Evolutionary conservation across 2,329 filamentous ascomycete species (phyloP).

Genomic region (Sclerotinia borealis): DNA sequence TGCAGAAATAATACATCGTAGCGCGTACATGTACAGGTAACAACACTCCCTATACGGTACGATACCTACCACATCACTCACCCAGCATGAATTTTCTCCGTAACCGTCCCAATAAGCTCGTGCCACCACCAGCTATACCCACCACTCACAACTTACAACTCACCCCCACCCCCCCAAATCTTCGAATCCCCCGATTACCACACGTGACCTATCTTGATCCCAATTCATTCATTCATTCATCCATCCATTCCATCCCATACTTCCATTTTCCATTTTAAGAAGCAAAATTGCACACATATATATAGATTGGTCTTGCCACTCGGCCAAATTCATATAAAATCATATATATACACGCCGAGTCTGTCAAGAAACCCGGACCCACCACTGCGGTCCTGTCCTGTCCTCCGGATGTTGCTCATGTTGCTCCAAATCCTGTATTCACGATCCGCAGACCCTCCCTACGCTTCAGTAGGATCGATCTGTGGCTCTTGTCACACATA

Average conservation of each 20-base stretch:
- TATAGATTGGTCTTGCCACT: too few species aligned
- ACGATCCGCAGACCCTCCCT: background rate
- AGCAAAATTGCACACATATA: background rate
- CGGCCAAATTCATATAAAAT: background rate
- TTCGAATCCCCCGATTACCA: background rate
- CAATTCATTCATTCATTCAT: too few species aligned
- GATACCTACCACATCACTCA: background rate
- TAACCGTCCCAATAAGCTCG: background rate
- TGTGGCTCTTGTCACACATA: background rate
- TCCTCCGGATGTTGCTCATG: background rate
- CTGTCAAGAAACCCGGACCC: background rate
- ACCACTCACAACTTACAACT: too few species aligned
- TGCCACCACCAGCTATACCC: background rate
- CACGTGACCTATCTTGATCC: too few species aligned
- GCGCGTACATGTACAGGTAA: background rate
- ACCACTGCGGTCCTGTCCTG: background rate
- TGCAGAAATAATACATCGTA: background rate
- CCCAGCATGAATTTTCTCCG: background rate
- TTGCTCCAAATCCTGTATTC: background rate
- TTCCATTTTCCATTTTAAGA: background rate
- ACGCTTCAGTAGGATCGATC: background rate
- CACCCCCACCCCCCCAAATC: background rate
- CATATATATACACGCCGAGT: too few species aligned
- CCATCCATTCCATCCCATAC: background rate
- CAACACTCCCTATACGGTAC: background rate